Evolutionary conservation across 1,284 basidiomycete species (phyloP).

Genomic region (Ustilago bromivora): DNA sequence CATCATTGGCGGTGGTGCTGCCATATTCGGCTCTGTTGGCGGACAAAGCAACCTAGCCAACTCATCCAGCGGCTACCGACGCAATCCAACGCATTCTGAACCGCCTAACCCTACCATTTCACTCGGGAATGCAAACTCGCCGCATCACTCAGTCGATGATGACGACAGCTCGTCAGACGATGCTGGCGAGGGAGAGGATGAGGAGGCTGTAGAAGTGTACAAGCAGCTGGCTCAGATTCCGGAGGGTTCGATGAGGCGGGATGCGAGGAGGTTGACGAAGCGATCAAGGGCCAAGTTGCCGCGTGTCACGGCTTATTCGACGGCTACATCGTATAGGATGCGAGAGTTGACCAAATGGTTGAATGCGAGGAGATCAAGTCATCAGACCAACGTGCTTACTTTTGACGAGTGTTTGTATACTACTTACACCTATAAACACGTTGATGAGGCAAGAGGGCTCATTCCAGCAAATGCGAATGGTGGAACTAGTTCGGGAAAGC

Average conservation of each 20-base stretch:
- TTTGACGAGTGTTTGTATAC: conserved; percentile 69
- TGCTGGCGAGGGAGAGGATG: conserved; percentile 54
- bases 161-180: conserved; percentile 50
- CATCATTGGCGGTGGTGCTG: conserved; percentile 13
- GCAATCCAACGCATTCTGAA: conserved; percentile 26
- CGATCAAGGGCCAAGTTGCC: conserved; percentile 92
- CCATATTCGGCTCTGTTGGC: background rate
- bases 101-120: conserved; percentile 21
- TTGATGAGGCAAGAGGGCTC: conserved; percentile 61
- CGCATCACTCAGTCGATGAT: conserved; percentile 40
- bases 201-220: conserved; percentile 56
- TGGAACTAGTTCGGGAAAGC: conserved; percentile 8
- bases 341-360: conserved; percentile 88
- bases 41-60: conserved; percentile 5
- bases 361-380: conserved; percentile 81
- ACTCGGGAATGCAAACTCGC: conserved; percentile 14
- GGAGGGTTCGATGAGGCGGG: conserved; percentile 89
- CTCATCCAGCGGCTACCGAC: conserved; percentile 16
- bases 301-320: conserved; percentile 94
- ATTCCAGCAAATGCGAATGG: conserved; percentile 19
- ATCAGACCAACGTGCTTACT: conserved; percentile 75
- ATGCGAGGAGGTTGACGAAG: conserved; percentile 89
- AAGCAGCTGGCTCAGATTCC: conserved; percentile 76
- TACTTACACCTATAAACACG: conserved; percentile 67
- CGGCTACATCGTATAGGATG: conserved; percentile 91